Evolutionary conservation across 2,329 filamentous ascomycete species (phyloP), one percentile per base, ranked within the genome.

Genomic region (Mariannaea sp.): DNA sequence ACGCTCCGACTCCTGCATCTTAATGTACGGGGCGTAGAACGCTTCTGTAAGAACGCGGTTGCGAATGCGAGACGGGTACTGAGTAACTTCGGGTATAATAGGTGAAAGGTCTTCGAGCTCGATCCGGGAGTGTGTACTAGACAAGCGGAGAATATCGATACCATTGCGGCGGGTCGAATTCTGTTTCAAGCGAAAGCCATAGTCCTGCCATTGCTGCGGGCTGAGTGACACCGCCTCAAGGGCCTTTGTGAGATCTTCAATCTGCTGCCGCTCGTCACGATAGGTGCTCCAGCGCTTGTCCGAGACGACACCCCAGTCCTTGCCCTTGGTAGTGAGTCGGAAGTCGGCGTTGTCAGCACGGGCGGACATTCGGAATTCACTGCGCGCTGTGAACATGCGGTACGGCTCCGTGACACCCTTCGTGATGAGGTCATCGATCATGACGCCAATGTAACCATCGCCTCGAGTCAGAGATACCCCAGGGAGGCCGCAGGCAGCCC

Each of bases 331-430:
- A 0, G 94, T 97, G 24, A 99, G 83, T 2, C 94, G 86, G 5
- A 88, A 72, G 72, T 99, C 94, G 29, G 94, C 94, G 68, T 99
- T 99, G 75, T 99, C 94, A 39, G 94, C 88, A 57, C 94, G 88
- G 2, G 91, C 85, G 36, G 88, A 90, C 82, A 99, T 92, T 57
- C 94, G 89, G 73, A 95, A 99, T 75, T 99, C 94, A 74, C 89
- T 96, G 59, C 94, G 86, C 5, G 90, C 89, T 2, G 94, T 99
- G 76, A 99, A 99, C 92, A 99, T 97, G 61, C 94, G 86, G 73
- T 99, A 99, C 1, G 94, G 94, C 69, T 99, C 94, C 2, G 89
- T 92, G 24, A 99, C 94, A 41, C 94, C 94, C 73, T 97, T 97
- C 17, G 93, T 97, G 68, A 96, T 87, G 30, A 99, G 84, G 70